phyloP scores from a whole-genome alignment of 1,284 basidiomycete genomes.

The Psilocybe mexicana region DNA sequence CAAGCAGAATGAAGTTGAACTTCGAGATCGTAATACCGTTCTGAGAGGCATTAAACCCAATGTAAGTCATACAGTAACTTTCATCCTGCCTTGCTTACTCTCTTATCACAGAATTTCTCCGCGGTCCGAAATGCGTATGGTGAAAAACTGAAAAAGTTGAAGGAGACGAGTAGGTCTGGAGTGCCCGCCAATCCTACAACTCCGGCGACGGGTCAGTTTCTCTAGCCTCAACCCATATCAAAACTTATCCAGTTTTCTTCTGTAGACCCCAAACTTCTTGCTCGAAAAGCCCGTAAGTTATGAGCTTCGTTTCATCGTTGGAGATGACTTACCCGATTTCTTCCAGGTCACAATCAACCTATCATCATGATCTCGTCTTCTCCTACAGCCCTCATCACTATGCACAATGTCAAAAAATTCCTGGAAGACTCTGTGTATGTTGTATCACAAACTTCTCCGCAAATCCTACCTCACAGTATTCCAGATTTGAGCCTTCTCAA shows the following conservation, averaged over 20 bases:
- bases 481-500: constrained; percentile 78
- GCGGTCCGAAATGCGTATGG: constrained; percentile 58
- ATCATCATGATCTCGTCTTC: constrained; percentile 98
- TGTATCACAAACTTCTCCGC: not conserved
- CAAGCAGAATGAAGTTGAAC: constrained; percentile 69
- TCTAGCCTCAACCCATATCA: not conserved
- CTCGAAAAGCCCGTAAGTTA: constrained; percentile 60
- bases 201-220: constrained; percentile 33
- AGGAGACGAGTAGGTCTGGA: constrained; percentile 60
- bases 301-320: not conserved
- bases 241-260: constrained; percentile 1
- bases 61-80: constrained; percentile 40
- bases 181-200: constrained; percentile 34
- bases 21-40: constrained; percentile 75
- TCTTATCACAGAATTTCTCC: constrained; percentile 63
- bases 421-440: constrained; percentile 85
- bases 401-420: constrained; percentile 96
- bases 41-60: constrained; percentile 76
- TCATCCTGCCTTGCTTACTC: not conserved
- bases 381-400: constrained; percentile 92
- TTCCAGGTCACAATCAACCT: constrained; percentile 69
- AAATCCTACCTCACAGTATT: not conserved
- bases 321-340: not conserved
- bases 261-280: constrained; percentile 53
- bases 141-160: constrained; percentile 77